These are phyloP conservation scores for Excoecaria agallocha DNA, from an alignment of 345 rosid genomes.

Conservation along the genomic window DNA sequence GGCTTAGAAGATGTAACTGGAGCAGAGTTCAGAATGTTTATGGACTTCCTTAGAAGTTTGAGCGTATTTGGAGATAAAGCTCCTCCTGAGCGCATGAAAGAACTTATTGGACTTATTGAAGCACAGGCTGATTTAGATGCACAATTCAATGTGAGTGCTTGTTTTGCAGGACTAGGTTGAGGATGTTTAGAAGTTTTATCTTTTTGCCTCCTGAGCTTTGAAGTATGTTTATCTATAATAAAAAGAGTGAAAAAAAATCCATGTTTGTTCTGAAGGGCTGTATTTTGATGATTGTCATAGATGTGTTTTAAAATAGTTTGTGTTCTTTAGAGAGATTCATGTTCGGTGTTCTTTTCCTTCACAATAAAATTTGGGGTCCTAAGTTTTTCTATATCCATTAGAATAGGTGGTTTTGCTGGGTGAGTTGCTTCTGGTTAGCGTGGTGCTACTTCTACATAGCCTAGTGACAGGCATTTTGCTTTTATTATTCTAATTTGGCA, in stretches of 20 bases:
- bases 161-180: neutral
- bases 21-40: constrained; percentile 94
- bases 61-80: constrained; percentile 94
- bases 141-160: constrained; percentile 68
- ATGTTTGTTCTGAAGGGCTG: neutral
- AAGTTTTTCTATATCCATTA: neutral
- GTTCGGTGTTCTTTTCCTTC: no score
- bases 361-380: constrained; percentile 21
- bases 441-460: neutral
- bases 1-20: constrained; percentile 96
- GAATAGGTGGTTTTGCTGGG: neutral
- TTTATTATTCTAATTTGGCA: constrained; percentile 9
- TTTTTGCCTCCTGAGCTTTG: neutral
- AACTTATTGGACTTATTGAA: constrained; percentile 83
- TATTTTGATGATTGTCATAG: neutral
- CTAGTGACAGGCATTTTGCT: neutral
- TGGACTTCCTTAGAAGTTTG: constrained; percentile 89
- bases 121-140: constrained; percentile 97
- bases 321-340: neutral
- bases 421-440: neutral
- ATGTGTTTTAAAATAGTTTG: neutral
- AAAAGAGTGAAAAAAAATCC: neutral
- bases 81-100: constrained; percentile 89
- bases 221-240: neutral
- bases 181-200: neutral